Conservation (phyloP, 495 filamentous ascomycete genomes). For the Evansstolkia leycettana region DNA sequence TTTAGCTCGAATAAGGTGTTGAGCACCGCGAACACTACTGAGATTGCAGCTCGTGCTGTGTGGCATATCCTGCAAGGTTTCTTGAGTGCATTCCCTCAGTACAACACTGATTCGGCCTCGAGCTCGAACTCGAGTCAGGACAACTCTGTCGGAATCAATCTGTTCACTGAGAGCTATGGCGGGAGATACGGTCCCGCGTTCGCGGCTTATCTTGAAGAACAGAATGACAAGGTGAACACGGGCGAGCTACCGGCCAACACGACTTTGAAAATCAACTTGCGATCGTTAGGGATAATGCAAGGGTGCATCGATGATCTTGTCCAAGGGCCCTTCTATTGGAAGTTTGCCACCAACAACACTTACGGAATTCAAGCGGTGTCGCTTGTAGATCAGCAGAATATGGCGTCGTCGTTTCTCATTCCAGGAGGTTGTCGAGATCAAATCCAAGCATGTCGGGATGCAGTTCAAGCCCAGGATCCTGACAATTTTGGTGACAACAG, state of each 20-base stretch:
- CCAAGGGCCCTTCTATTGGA: constrained; percentile 53
- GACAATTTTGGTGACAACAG: too few relatives aligned
- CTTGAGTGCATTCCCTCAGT: constrained; percentile 37
- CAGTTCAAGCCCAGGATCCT: too few relatives aligned
- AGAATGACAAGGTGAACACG: constrained; percentile 44
- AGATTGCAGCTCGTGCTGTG: constrained; percentile 40
- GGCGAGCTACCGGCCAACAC: too few relatives aligned
- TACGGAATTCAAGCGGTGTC: constrained; percentile 56
- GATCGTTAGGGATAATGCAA: constrained; percentile 43
- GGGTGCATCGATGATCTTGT: constrained; percentile 64
- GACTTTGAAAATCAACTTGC: too few relatives aligned
- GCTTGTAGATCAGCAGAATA: constrained; percentile 18
- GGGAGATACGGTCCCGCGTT: constrained; percentile 23
- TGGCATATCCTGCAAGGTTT: constrained; percentile 49
- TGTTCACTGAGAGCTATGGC: constrained; percentile 47
- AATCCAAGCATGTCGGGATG: too few relatives aligned
- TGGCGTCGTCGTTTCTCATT: too few relatives aligned
- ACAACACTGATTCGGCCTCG: constrained; percentile 6
- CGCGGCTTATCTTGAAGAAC: constrained; percentile 41
- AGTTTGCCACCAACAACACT: constrained; percentile 60
- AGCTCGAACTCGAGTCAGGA: constrained; percentile 24
- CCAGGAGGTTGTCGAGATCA: too few relatives aligned
- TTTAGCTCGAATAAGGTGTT: too few relatives aligned
- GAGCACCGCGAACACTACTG: constrained; percentile 26
- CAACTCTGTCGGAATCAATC: constrained; percentile 38